Conservation (phyloP, 2,329 filamentous ascomycete genomes). For the Xylariaceae sp. region DNA sequence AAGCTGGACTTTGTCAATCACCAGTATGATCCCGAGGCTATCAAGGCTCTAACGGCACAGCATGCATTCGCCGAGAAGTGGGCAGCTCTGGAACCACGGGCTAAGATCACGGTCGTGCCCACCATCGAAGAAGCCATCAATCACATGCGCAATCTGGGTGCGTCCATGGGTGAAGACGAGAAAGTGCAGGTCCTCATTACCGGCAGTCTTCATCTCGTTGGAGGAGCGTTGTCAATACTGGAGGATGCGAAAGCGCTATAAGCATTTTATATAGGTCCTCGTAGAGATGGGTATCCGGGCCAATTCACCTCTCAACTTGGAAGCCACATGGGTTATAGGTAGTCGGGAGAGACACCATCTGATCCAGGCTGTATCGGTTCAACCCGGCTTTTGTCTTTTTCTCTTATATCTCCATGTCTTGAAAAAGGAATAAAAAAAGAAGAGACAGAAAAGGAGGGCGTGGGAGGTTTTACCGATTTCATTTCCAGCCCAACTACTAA, state of each 20-base stretch:
- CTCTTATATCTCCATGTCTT: background rate
- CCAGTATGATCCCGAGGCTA: constrained; percentile 47
- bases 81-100: constrained; percentile 42
- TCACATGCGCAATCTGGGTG: constrained; percentile 37
- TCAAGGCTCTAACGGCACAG: constrained; percentile 49
- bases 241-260: constrained; percentile 43
- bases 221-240: constrained; percentile 47
- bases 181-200: constrained; percentile 50
- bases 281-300: background rate
- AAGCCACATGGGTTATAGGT: background rate
- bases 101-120: constrained; percentile 43
- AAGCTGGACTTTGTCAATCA: constrained; percentile 55
- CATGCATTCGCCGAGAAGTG: constrained; percentile 49
- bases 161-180: constrained; percentile 30
- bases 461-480: too few relatives aligned
- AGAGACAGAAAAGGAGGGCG: too few relatives aligned
- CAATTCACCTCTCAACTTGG: background rate
- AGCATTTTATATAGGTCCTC: background rate
- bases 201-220: constrained; percentile 59
- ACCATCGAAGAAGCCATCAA: constrained; percentile 53
- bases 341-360: constrained; percentile 16
- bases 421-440: background rate
- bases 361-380: constrained; percentile 10
- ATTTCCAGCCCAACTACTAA: too few relatives aligned
- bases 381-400: constrained; percentile 9